phyloP scores from a whole-genome alignment of 2,329 filamentous ascomycete species.

The Colletotrichum aenigma region DNA sequence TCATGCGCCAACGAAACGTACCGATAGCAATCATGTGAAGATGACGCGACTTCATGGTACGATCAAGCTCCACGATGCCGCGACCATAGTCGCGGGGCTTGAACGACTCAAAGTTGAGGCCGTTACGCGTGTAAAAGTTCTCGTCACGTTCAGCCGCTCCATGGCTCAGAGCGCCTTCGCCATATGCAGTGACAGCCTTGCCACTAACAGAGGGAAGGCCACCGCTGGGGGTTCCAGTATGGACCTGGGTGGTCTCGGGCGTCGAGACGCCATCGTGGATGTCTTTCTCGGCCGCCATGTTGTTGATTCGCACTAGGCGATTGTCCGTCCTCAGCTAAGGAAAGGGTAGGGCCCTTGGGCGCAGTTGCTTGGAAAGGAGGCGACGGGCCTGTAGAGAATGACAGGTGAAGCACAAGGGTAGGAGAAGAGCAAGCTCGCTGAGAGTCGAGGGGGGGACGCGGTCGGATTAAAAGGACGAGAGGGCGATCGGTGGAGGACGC shows the following conservation, averaged over 20 bases:
- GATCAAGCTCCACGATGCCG: conserved; percentile 27
- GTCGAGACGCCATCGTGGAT: conserved; percentile 12
- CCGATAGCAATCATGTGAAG: conserved; percentile 57
- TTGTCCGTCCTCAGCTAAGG: not conserved
- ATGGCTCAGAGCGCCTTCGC: not conserved
- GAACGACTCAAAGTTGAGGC: conserved; percentile 27
- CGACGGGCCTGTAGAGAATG: not conserved
- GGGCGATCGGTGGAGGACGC: not conserved
- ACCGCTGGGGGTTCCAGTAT: not conserved
- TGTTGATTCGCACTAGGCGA: not conserved
- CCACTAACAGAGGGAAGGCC: not conserved
- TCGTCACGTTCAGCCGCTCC: not conserved
- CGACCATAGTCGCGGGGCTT: conserved; percentile 23
- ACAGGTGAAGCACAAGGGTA: not conserved
- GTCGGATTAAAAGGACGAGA: conserved; percentile 2
- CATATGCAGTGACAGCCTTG: not conserved
- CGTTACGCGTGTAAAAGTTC: conserved; percentile 23
- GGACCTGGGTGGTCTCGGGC: conserved; percentile 10
- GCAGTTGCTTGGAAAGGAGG: not conserved
- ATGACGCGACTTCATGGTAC: conserved; percentile 48
- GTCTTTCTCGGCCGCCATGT: conserved; percentile 8
- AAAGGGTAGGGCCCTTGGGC: not conserved
- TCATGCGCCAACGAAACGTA: not conserved
- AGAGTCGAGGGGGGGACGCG: not conserved
- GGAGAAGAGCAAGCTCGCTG: not conserved